Conservation (phyloP, 257 asterid genomes). For the Prunella vulgaris region DNA sequence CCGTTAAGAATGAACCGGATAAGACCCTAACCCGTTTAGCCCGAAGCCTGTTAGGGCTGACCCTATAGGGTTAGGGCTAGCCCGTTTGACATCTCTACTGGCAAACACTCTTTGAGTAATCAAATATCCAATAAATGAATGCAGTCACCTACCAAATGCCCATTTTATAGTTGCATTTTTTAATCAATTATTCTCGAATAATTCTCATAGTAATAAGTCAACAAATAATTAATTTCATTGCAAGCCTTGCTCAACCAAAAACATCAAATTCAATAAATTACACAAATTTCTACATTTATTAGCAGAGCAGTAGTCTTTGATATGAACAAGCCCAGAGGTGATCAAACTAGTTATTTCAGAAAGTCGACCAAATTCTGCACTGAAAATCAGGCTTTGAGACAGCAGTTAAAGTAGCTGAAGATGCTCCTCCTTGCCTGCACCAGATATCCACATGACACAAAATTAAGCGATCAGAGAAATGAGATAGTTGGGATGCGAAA, state of each 20-base stretch:
- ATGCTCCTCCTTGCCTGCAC: slow-evolving; percentile 59
- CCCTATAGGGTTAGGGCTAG: too few relatives aligned
- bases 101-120: too few relatives aligned
- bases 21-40: too few relatives aligned
- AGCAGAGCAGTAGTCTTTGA: neutral
- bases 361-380: neutral
- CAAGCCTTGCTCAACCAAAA: neutral
- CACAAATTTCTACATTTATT: neutral
- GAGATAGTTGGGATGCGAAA: neutral
- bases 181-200: neutral
- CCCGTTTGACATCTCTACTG: too few relatives aligned
- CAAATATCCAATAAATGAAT: neutral
- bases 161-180: neutral
- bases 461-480: too few relatives aligned
- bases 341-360: neutral
- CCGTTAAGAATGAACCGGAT: too few relatives aligned
- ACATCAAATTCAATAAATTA: neutral
- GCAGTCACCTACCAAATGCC: neutral
- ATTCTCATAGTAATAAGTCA: neutral
- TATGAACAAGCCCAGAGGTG: neutral
- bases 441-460: neutral
- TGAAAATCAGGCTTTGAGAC: slow-evolving; percentile 45
- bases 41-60: too few relatives aligned
- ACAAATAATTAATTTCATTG: neutral
- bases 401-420: slow-evolving; percentile 76